Evolutionary conservation across 2,329 filamentous ascomycete genomes (phyloP).

Genomic region (Knoxdaviesia proteae): DNA sequence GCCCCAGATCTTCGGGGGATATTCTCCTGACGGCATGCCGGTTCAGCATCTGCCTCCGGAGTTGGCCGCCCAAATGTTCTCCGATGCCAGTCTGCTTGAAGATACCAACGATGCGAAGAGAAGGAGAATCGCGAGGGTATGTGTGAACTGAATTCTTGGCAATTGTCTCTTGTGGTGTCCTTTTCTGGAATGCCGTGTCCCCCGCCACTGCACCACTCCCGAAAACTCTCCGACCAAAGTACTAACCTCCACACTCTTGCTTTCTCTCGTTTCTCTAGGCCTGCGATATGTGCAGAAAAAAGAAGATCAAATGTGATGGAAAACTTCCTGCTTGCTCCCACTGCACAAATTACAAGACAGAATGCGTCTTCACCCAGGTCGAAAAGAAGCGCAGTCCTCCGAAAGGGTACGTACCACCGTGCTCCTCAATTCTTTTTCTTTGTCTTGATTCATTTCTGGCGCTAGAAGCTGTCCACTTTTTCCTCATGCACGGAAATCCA

Average conservation of each 20-base stretch:
- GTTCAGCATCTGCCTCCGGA: conserved; percentile 34
- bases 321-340: conserved; percentile 89
- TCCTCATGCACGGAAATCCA: not conserved
- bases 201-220: not conserved
- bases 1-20: conserved; percentile 48
- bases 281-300: conserved; percentile 92
- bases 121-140: conserved; percentile 67
- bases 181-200: too few relatives aligned
- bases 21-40: conserved; percentile 36
- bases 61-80: conserved; percentile 37
- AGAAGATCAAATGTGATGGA: conserved; percentile 95
- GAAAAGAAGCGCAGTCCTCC: conserved; percentile 97
- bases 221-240: not conserved
- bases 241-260: too few relatives aligned
- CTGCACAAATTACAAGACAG: conserved; percentile 94
- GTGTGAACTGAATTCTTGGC: not conserved
- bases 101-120: conserved; percentile 69
- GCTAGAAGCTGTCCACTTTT: not conserved
- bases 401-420: conserved; percentile 49
- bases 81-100: conserved; percentile 34
- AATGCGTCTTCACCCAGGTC: conserved; percentile 91
- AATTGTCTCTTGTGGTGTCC: too few relatives aligned
- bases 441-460: not conserved
- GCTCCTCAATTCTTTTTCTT: not conserved
- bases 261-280: conserved; percentile 30